Percentiles rank a stretch among this genome's conserved stretches.
phyloP scores from a whole-genome alignment of 306 rosid genomes.

The Begonia loranthoides region DNA sequence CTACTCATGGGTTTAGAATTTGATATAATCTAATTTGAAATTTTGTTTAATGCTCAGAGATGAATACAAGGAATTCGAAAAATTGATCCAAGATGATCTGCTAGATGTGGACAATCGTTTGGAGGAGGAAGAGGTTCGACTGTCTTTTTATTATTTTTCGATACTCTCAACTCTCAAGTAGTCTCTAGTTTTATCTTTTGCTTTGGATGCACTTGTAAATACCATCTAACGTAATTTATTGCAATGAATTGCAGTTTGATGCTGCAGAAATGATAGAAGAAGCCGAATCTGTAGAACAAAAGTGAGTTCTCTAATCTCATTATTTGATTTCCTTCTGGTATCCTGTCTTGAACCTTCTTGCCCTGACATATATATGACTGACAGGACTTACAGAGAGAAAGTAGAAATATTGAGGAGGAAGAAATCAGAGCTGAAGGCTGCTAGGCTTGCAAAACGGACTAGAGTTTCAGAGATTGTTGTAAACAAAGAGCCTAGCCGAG shows the following conservation, averaged over 20 bases:
- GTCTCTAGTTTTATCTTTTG: no score
- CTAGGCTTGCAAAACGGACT: background rate
- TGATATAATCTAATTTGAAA: slow-evolving; percentile 3
- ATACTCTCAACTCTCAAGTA: background rate
- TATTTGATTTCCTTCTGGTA: background rate
- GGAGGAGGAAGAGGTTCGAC: slow-evolving; percentile 88
- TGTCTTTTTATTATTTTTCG: slow-evolving; percentile 2
- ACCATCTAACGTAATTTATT: no score
- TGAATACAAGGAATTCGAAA: slow-evolving; percentile 89
- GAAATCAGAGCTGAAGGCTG: background rate
- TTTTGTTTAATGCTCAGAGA: slow-evolving; percentile 39
- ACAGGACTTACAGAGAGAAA: background rate
- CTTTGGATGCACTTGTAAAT: no score
- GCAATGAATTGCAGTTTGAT: slow-evolving; percentile 44
- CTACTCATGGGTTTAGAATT: slow-evolving; percentile 1
- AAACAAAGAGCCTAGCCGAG: background rate
- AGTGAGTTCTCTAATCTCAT: slow-evolving; percentile 24
- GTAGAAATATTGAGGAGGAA: background rate
- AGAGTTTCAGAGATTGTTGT: background rate
- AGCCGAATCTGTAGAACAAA: slow-evolving; percentile 84
- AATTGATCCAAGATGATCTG: slow-evolving; percentile 94
- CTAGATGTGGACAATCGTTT: slow-evolving; percentile 74
- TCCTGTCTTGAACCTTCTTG: background rate
- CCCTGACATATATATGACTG: no score
- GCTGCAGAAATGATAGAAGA: slow-evolving; percentile 91